Conservation (phyloP, 1,284 basidiomycete species). For the Mrakiaceae sp. region DNA sequence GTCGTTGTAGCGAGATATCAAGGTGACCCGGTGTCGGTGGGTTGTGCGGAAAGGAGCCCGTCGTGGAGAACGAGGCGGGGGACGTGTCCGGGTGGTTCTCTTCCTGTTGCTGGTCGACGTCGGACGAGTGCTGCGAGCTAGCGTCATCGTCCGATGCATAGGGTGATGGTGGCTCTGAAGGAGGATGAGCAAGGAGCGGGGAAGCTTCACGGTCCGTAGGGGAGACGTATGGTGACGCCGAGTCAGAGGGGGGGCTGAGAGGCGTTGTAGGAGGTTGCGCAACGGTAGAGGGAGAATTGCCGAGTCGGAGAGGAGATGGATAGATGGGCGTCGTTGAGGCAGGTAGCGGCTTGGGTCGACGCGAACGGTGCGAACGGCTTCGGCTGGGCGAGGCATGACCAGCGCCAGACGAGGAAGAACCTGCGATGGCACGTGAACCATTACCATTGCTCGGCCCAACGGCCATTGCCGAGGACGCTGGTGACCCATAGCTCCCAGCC, state of each 20-base stretch:
- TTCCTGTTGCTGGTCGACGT: constrained; percentile 11
- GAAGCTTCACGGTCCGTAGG: constrained; percentile 29
- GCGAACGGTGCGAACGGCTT: constrained; percentile 10
- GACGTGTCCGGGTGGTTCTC: background rate
- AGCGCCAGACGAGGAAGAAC: background rate
- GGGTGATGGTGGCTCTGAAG: constrained; percentile 8
- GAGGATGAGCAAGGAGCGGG: constrained; percentile 14
- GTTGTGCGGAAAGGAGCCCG: constrained; percentile 35
- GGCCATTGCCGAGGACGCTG: background rate
- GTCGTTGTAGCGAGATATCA: constrained; percentile 41
- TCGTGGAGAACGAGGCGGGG: constrained; percentile 14
- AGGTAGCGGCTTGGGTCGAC: constrained; percentile 5
- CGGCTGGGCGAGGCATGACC: background rate
- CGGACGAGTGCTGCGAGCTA: constrained; percentile 15
- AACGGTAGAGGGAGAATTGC: background rate
- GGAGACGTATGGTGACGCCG: constrained; percentile 25
- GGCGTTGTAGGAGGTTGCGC: background rate
- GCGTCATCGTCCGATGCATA: constrained; percentile 3
- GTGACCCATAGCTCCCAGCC: background rate
- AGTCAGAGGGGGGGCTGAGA: background rate
- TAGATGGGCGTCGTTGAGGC: constrained; percentile 8
- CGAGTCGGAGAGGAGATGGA: constrained; percentile 15
- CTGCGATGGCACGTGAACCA: background rate
- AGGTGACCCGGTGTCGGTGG: constrained; percentile 44
- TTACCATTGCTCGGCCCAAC: background rate